These are phyloP conservation scores for Wickerhamomyces rabaulensis DNA, from an alignment of 805 yeast species.

Conservation along the genomic window DNA sequence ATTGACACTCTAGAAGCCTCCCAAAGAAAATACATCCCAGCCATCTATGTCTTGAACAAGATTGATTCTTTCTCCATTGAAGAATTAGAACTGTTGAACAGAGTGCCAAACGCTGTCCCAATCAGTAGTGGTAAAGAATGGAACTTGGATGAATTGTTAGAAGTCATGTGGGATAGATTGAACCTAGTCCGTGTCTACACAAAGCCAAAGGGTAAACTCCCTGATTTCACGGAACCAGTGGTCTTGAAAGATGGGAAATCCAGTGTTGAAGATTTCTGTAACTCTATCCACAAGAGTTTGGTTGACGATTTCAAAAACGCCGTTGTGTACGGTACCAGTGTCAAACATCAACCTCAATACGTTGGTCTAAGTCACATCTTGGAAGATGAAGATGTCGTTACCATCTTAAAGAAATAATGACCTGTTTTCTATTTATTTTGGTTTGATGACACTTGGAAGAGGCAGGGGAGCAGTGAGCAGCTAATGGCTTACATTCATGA, in stretches of 20 bases:
- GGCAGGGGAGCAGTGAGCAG: not conserved
- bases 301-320: conserved; percentile 94
- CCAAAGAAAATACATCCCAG: conserved; percentile 91
- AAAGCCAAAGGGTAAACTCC: conserved; percentile 90
- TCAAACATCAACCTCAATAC: conserved; percentile 95
- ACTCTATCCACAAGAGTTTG: conserved; percentile 88
- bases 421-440: not conserved
- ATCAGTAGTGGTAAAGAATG: conserved; percentile 94
- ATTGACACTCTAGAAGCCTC: conserved; percentile 91
- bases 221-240: conserved; percentile 94
- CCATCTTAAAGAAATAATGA: conserved; percentile 69
- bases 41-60: conserved; percentile 89
- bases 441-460: not conserved
- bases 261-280: conserved; percentile 93
- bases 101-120: conserved; percentile 96
- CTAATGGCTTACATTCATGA: not conserved
- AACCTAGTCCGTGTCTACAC: conserved; percentile 94
- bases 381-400: conserved; percentile 96
- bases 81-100: conserved; percentile 83
- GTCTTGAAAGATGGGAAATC: conserved; percentile 79
- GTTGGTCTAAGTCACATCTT: conserved; percentile 83
- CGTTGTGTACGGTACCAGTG: conserved; percentile 87
- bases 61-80: conserved; percentile 93
- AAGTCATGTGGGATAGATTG: conserved; percentile 91
- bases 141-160: conserved; percentile 93